Percentiles rank a stretch among this genome's conserved stretches.
Conservation (phyloP, 495 filamentous ascomycete species). For the Aspergillus nidulans region DNA sequence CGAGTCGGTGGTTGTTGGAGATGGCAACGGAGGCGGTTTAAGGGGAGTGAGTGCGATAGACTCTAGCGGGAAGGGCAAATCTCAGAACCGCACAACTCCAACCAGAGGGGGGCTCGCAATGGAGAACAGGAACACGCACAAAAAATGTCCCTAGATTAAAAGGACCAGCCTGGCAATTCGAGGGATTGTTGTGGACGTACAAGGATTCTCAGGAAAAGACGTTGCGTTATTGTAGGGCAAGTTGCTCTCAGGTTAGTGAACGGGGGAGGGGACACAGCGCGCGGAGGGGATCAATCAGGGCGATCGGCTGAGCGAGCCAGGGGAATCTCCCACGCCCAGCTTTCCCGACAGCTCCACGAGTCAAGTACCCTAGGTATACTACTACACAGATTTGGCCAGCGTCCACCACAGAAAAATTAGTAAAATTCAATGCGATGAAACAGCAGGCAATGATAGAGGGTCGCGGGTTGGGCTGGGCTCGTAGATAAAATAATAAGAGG, state of each 20-base stretch:
- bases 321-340: conserved; percentile 1
- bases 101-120: conserved; percentile 2
- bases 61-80: conserved; percentile 23
- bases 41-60: conserved; percentile 26
- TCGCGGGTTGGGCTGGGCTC: too few relatives aligned
- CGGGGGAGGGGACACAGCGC: conserved; percentile 6
- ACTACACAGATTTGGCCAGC: background rate
- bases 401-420: background rate
- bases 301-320: conserved; percentile 15
- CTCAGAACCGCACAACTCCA: conserved; percentile 18
- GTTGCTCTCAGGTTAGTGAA: conserved; percentile 10
- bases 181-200: conserved; percentile 5
- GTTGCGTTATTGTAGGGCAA: conserved; percentile 11
- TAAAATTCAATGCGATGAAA: background rate
- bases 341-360: background rate
- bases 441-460: too few relatives aligned
- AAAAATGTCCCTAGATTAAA: conserved; percentile 7
- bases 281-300: conserved; percentile 16
- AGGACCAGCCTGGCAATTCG: conserved; percentile 20
- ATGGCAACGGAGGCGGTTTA: conserved; percentile 20
- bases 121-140: conserved; percentile 6
- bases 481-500: too few relatives aligned
- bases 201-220: conserved; percentile 3
- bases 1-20: conserved; percentile 10
- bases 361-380: background rate